These are phyloP conservation scores for Trichophaea hybrida DNA, from an alignment of 2,329 filamentous ascomycete genomes.

Conservation along the genomic window DNA sequence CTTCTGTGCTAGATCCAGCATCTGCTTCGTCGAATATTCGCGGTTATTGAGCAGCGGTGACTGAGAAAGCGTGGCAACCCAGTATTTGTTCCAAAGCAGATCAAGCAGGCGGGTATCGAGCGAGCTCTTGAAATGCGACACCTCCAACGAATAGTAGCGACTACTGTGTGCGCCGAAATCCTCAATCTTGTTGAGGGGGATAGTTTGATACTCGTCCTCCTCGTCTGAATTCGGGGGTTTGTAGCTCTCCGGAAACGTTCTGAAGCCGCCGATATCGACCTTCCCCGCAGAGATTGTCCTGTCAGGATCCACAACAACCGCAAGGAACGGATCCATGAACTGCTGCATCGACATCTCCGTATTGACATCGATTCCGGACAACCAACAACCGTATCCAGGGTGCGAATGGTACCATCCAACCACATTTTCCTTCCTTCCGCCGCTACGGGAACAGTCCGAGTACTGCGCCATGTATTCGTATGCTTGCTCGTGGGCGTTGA, in stretches of 20 bases:
- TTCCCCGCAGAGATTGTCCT: slow-evolving; percentile 88
- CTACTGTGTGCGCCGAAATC: slow-evolving; percentile 89
- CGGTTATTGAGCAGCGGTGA: slow-evolving; percentile 82
- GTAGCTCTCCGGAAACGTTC: slow-evolving; percentile 70
- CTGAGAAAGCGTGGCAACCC: slow-evolving; percentile 89
- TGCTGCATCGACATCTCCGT: slow-evolving; percentile 77
- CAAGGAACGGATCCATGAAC: slow-evolving; percentile 80
- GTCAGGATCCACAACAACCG: slow-evolving; percentile 91
- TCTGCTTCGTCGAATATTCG: slow-evolving; percentile 84
- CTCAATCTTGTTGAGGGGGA: slow-evolving; percentile 83
- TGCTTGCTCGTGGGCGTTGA: slow-evolving; percentile 89
- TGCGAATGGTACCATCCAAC: slow-evolving; percentile 98
- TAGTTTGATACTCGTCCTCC: slow-evolving; percentile 52
- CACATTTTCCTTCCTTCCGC: slow-evolving; percentile 68
- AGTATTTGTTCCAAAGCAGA: slow-evolving; percentile 96
- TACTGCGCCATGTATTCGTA: slow-evolving; percentile 96
- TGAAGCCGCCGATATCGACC: slow-evolving; percentile 93
- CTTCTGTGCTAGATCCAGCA: slow-evolving; percentile 74
- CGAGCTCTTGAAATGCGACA: slow-evolving; percentile 87
- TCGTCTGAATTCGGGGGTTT: slow-evolving; percentile 40
- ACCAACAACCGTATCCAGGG: slow-evolving; percentile 95
- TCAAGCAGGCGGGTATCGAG: slow-evolving; percentile 78
- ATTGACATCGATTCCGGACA: slow-evolving; percentile 85
- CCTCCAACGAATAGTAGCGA: slow-evolving; percentile 76
- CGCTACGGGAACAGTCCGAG: slow-evolving; percentile 49